Base-by-base conservation (phyloP, 177 flowering plant species). In the Vitis hybrid region DNA sequence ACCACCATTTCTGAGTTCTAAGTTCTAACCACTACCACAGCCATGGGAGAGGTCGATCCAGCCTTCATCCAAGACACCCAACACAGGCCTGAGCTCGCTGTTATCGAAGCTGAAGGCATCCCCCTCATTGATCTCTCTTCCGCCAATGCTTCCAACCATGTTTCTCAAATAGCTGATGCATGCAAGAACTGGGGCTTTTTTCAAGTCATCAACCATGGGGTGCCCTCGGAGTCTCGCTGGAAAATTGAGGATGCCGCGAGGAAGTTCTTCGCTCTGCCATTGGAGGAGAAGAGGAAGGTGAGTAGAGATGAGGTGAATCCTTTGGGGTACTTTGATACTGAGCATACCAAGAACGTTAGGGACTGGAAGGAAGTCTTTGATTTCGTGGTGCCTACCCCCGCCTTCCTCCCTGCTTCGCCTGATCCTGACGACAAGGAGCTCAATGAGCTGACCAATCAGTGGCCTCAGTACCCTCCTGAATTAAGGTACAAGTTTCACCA, bases 321-420 rank as follows among this genome's bases (percentile, higher is more conserved):
- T 2, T 30, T 75, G 62, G 92, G 92, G 1, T 88, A 78, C 61
- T 82, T 81, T 54, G 87, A 87, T 13, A 60, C 77, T 0, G 92
- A 88, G 76, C 82, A 63, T 45, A 88, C 92, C 1, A 85, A 88
- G 69, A 88, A 85, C 52, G 87, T 87, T 3, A 83, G 90, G 70
- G 92, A 88, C 69, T 88, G 92, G 92, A 87, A 85, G 70, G 89
- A 88, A 66, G 89, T 87, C 10, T 88, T 84, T 67, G 90, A 88
- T 65, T 79, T 71, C 11, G 50, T 66, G 1, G 73, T 80, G 1
- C 11, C 32, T 26, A 73, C 75, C 40, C 83, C 81, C 3, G 63
- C 78, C 0, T 56, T 78, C 1, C 19, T 80, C 56, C 84, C 89
- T 1, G 80, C 80, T 26, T 81, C 86, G 14, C 74, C 48, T 60